Evolutionary conservation across 495 filamentous ascomycete species (phyloP).

Genomic region (Penicillium canescens): DNA sequence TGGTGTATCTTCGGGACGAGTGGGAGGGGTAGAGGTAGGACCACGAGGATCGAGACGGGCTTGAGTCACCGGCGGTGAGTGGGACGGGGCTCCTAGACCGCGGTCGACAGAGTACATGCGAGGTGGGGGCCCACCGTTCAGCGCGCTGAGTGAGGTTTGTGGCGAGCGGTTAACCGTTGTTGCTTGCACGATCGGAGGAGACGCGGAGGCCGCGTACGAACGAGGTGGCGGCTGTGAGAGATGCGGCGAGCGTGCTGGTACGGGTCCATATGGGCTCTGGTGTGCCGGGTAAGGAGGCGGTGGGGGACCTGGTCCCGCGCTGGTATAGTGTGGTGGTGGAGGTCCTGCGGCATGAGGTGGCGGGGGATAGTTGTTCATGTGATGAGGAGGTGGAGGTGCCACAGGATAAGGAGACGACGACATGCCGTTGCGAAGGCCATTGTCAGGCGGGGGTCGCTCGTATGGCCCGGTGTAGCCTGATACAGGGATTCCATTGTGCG

Average conservation of each 20-base stretch:
- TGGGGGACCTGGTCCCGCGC: slow-evolving; percentile 37
- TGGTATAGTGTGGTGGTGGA: slow-evolving; percentile 33
- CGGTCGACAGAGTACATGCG: slow-evolving; percentile 39
- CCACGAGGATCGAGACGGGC: slow-evolving; percentile 36
- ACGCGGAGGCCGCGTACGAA: slow-evolving; percentile 46
- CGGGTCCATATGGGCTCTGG: slow-evolving; percentile 43
- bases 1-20: slow-evolving; percentile 34
- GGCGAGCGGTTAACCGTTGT: slow-evolving; percentile 45
- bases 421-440: slow-evolving; percentile 38
- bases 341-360: slow-evolving; percentile 32
- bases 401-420: slow-evolving; percentile 30
- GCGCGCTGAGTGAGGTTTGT: slow-evolving; percentile 37
- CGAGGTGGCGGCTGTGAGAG: slow-evolving; percentile 37
- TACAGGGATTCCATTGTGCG: slow-evolving; percentile 21
- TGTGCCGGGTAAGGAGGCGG: slow-evolving; percentile 39
- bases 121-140: slow-evolving; percentile 39
- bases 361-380: slow-evolving; percentile 33
- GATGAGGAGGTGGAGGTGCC: slow-evolving; percentile 26
- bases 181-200: slow-evolving; percentile 45
- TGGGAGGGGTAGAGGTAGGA: slow-evolving; percentile 35
- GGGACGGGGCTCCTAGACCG: slow-evolving; percentile 33
- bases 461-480: slow-evolving; percentile 28
- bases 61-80: slow-evolving; percentile 40
- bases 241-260: slow-evolving; percentile 42
- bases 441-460: slow-evolving; percentile 31